phyloP scores from a whole-genome alignment of 495 filamentous ascomycete species.

The Neurospora tetraspora region DNA sequence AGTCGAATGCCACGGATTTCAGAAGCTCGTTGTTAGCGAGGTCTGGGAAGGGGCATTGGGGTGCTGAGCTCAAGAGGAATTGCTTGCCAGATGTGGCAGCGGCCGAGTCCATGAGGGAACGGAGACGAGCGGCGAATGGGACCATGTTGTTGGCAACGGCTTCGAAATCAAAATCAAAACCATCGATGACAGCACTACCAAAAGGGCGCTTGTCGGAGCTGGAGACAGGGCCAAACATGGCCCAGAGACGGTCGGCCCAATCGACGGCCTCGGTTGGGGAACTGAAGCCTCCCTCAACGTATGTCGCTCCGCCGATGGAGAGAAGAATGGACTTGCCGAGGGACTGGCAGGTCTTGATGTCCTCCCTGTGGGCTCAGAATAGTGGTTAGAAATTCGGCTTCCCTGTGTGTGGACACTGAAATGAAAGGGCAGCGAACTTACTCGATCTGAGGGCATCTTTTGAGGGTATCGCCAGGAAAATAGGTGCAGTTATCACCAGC shows the following conservation, averaged over 20 bases:
- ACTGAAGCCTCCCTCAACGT: conserved; percentile 52
- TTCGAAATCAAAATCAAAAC: conserved; percentile 66
- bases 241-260: conserved; percentile 55
- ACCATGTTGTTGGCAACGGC: conserved; percentile 37
- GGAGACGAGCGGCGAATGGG: conserved; percentile 46
- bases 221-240: conserved; percentile 50
- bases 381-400: neutral
- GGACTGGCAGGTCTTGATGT: conserved; percentile 58
- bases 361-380: conserved; percentile 18
- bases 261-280: conserved; percentile 38
- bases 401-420: neutral
- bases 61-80: conserved; percentile 55
- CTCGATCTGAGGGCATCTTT: conserved; percentile 54
- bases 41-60: conserved; percentile 60
- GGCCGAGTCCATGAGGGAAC: conserved; percentile 40
- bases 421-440: conserved; percentile 16
- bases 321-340: conserved; percentile 55
- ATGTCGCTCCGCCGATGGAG: conserved; percentile 56
- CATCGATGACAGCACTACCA: conserved; percentile 53
- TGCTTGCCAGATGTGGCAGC: conserved; percentile 24
- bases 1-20: conserved; percentile 47
- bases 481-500: conserved; percentile 46
- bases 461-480: conserved; percentile 38
- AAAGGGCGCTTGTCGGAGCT: conserved; percentile 47
- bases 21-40: conserved; percentile 48